Percentiles rank a stretch among this genome's conserved stretches.
These are phyloP conservation scores for Grosmannia serpens DNA, from an alignment of 2,329 filamentous ascomycete genomes.

Conservation along the genomic window DNA sequence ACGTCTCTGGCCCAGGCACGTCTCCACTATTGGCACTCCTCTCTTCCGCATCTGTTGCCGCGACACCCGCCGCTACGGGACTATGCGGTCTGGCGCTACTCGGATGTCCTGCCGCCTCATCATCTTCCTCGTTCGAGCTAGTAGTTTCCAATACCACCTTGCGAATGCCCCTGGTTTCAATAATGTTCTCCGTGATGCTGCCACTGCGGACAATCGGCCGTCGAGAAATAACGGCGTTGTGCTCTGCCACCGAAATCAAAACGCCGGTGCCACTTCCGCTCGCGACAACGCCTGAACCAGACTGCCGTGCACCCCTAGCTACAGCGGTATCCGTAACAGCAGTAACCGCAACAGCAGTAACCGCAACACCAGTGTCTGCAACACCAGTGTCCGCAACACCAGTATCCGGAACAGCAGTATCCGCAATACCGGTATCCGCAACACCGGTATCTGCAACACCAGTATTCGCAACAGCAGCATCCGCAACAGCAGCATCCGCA, in stretches of 20 bases:
- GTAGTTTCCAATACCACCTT: constrained; percentile 54
- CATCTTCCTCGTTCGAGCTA: constrained; percentile 24
- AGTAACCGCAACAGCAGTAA: no score
- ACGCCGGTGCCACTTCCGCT: constrained; percentile 5
- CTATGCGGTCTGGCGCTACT: constrained; percentile 2
- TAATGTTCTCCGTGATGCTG: constrained; percentile 68
- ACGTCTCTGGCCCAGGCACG: constrained; percentile 20
- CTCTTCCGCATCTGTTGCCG: constrained; percentile 5
- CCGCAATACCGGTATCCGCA: no score
- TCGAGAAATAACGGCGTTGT: constrained; percentile 9
- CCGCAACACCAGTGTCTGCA: no score
- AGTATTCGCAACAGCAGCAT: no score
- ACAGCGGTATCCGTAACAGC: neutral
- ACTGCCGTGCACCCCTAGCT: neutral
- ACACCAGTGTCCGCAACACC: no score
- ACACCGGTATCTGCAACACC: no score
- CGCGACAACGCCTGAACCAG: constrained; percentile 9
- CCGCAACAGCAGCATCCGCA: no score
- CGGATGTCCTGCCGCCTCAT: constrained; percentile 11
- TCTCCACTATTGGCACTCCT: constrained; percentile 1
- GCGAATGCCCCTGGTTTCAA: constrained; percentile 61
- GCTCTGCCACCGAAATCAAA: constrained; percentile 3
- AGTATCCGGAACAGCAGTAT: no score
- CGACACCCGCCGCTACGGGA: neutral
- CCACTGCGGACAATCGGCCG: constrained; percentile 50